Evolutionary conservation across 148 eudicot genomes (phyloP), one percentile per base, ranked within the genome.

Genomic region (Vaccinium corymbosum): DNA sequence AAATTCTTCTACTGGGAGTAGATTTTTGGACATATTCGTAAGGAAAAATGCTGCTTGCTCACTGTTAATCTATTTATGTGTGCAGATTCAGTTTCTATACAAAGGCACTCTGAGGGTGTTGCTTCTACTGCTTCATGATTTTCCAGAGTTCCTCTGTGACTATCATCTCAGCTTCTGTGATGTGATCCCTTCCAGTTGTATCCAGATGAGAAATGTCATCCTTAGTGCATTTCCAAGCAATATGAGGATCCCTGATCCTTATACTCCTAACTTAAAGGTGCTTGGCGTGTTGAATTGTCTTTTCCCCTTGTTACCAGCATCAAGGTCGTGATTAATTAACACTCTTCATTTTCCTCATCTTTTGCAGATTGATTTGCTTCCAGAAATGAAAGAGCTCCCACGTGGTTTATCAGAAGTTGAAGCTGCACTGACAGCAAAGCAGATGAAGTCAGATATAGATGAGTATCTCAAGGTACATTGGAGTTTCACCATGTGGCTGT

Each of bases 151-250:
- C 76, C 90, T 97, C 85, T 94, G 97, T 55, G 95, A 94, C 85
- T 94, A 93, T 90, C 99, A 94, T 92, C 94, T 94, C 87, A 93
- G 98, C 81, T 97, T 94, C 87, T 97, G 98, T 87, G 96, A 93
- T 90, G 97, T 97, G 73, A 97, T 97, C 73, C 99, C 98, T 74
- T 93, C 94, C 19, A 93, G 95, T 82, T 97, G 99, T 87, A 93
- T 97, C 87, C 98, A 97, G 86, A 97, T 97, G 99, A 92, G 98
- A 53, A 97, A 93, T 90, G 94, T 94, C 78, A 91, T 97, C 84
- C 95, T 97, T 48, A 93, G 98, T 82, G 99, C 99, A 85, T 97
- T 93, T 90, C 99, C 99, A 61, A 93, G 95, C 85, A 97, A 94
- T 82, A 94, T 97, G 98, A 94, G 95, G 89, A 92, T 94, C 72